phyloP scores from a whole-genome alignment of 1,139 yeast species.

The Wickerhamomyces sp. region DNA sequence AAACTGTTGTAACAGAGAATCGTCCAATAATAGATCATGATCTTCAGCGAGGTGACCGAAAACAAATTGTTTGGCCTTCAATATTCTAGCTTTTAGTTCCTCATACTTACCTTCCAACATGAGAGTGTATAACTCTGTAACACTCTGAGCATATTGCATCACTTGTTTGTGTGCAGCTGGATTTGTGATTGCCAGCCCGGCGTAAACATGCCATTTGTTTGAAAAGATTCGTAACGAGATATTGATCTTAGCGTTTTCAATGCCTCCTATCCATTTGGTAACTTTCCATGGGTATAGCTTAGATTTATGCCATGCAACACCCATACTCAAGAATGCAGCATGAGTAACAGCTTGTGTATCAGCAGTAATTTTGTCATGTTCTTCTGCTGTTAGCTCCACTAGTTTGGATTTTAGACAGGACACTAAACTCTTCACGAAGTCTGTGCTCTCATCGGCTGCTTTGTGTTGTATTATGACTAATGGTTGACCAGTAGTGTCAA shows the following conservation, averaged over 20 bases:
- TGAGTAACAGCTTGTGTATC: conserved; percentile 99
- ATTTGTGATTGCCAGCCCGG: conserved; percentile 93
- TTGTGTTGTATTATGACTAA: conserved; percentile 79
- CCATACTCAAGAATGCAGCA: conserved; percentile 96
- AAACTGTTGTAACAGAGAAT: conserved; percentile 71
- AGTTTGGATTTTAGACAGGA: conserved; percentile 72
- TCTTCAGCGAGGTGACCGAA: conserved; percentile 58
- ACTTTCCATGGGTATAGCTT: conserved; percentile 93
- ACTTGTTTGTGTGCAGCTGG: conserved; percentile 93
- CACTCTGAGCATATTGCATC: conserved; percentile 81
- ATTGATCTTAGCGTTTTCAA: conserved; percentile 93
- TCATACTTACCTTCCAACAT: conserved; percentile 69
- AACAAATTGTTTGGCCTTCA: conserved; percentile 66
- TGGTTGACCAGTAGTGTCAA: conserved; percentile 88
- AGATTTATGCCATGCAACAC: conserved; percentile 86
- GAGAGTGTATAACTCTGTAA: conserved; percentile 75
- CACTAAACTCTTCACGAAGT: conserved; percentile 60
- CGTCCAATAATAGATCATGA: conserved; percentile 68
- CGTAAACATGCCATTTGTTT: conserved; percentile 97
- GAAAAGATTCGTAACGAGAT: conserved; percentile 86
- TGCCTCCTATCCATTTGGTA: conserved; percentile 84
- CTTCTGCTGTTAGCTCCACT: conserved; percentile 74
- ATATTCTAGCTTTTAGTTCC: conserved; percentile 54
- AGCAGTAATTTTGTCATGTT: conserved; percentile 93
- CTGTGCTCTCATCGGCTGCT: conserved; percentile 49